Evolutionary conservation across 176 grass and related monocot genomes (phyloP).

Genomic region (Pontederia paniculata): DNA sequence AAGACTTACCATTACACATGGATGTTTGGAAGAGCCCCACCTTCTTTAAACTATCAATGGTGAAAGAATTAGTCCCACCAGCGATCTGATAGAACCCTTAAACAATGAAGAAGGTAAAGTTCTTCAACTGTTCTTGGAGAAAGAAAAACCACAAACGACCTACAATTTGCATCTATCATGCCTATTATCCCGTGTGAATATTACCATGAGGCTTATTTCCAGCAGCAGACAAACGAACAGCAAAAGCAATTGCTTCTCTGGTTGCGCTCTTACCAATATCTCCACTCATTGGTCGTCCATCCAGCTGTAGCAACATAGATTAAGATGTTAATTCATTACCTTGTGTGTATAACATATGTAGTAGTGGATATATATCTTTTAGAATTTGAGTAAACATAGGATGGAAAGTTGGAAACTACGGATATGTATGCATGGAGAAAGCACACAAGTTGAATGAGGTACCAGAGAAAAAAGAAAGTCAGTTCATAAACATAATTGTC

Average conservation of each 20-base stretch:
- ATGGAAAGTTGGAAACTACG: too few relatives aligned
- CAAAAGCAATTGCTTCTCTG: slow-evolving; percentile 73
- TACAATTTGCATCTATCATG: not conserved
- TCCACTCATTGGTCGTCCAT: slow-evolving; percentile 86
- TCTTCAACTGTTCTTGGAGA: not conserved
- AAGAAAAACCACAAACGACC: not conserved
- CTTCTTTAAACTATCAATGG: slow-evolving; percentile 70
- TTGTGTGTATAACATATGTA: too few relatives aligned
- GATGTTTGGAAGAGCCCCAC: slow-evolving; percentile 43
- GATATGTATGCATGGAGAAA: too few relatives aligned
- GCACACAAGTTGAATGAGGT: too few relatives aligned
- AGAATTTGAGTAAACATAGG: too few relatives aligned
- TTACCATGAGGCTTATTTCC: slow-evolving; percentile 61
- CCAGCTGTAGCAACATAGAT: slow-evolving; percentile 36
- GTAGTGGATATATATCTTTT: too few relatives aligned
- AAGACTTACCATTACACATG: slow-evolving; percentile 28
- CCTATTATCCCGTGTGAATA: not conserved
- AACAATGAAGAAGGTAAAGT: slow-evolving; percentile 27
- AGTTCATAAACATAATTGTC: too few relatives aligned
- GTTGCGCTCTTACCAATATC: slow-evolving; percentile 88
- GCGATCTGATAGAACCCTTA: slow-evolving; percentile 92
- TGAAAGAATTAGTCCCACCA: slow-evolving; percentile 72
- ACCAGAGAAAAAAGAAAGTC: too few relatives aligned
- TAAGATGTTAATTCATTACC: not conserved
- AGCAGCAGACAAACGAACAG: slow-evolving; percentile 44